phyloP scores from a whole-genome alignment of 1,284 basidiomycete genomes.

The Inonotus obliquus region DNA sequence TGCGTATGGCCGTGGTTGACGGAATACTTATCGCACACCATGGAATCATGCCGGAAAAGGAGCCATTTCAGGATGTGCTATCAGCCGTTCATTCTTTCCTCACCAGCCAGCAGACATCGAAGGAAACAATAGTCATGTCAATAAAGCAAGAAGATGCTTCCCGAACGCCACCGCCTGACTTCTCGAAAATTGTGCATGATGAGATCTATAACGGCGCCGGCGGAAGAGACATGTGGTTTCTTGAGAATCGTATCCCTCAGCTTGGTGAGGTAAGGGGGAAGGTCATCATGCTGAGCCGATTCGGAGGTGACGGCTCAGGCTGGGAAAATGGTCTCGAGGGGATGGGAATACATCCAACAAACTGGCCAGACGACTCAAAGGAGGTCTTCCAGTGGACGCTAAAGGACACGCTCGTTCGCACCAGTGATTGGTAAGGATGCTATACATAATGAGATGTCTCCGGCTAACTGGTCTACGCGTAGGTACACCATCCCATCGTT shows the following conservation, averaged over 20 bases:
- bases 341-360: constrained; percentile 76
- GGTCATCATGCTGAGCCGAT: constrained; percentile 78
- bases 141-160: constrained; percentile 80
- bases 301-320: constrained; percentile 58
- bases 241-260: constrained; percentile 71
- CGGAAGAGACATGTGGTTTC: constrained; percentile 67
- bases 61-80: constrained; percentile 63
- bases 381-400: constrained; percentile 73
- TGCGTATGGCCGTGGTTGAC: constrained; percentile 69
- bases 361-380: constrained; percentile 75
- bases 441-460: neutral
- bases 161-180: constrained; percentile 40
- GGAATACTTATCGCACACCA: constrained; percentile 72
- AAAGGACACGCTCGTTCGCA: constrained; percentile 61
- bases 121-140: constrained; percentile 77
- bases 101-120: constrained; percentile 44
- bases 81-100: constrained; percentile 61
- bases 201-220: constrained; percentile 57
- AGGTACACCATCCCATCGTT: constrained; percentile 79
- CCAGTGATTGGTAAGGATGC: constrained; percentile 69
- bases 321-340: constrained; percentile 65
- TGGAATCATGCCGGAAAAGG: constrained; percentile 65
- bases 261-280: constrained; percentile 82
- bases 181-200: constrained; percentile 62
- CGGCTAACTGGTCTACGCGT: constrained; percentile 8